Base-by-base conservation (phyloP, 73 alveolate genomes). In the Paramecium sexaurelia region DNA sequence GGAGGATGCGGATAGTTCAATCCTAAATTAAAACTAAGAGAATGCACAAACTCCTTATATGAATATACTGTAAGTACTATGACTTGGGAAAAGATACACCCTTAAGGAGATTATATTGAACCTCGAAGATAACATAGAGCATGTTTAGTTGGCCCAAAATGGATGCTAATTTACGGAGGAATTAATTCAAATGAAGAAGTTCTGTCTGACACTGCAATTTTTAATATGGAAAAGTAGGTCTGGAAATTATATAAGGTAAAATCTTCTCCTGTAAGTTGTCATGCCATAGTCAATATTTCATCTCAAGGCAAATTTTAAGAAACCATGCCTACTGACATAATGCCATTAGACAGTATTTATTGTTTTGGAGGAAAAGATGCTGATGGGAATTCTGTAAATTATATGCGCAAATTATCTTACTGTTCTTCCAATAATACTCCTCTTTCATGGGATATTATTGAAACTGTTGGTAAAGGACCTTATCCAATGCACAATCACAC, bases 151-250 rank as follows among this genome's bases (percentile, higher is more conserved):
- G 87, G 87, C n/a, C 15, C 87, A 27, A 73, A 73, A 33, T 73
- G 87, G 87, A 73, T 73, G 87, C 55, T 73, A 7, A 20, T 73
- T 11, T 73, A 73, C 35, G 87, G 87, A 33, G 87, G 87, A 35
- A 73, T 73, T 33, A 73, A 73, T 9, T 27, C 66, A 0, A 73
- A 73, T 33, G 87, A 73, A 73, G 87, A 73, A 20, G 87, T 73
- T 13, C 43, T 73, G 35, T 73, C 87, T 35, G 87, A 73, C 11
- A 73, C 87, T n/a, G 55, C 61, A n/a, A 32, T 73, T 36, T 73
- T 35, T 32, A 73, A 73, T 32, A 73, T 73, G 36, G 87, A 73
- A 73, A 73, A 73, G 43, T 27, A 73, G 43, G 43, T 73, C 20
- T 73, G 87, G 87, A 73, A 9, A 73, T 36, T 20, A 36, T 36